Percentiles rank a stretch among this genome's conserved stretches.
Evolutionary conservation across 1,284 basidiomycete genomes (phyloP).

Genomic region (Trichosporon ovoides): DNA sequence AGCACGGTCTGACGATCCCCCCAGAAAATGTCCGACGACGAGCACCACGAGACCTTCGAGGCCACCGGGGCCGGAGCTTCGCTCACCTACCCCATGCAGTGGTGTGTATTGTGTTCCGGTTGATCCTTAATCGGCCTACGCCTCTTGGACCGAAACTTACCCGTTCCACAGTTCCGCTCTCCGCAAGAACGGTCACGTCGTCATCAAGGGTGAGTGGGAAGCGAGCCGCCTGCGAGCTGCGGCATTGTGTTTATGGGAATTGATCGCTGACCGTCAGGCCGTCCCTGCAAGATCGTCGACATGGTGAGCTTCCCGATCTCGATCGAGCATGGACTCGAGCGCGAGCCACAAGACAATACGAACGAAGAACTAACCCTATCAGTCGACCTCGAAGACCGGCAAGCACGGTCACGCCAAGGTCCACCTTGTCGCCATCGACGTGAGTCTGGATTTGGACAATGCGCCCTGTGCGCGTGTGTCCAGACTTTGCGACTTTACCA

Average conservation of each 20-base stretch:
- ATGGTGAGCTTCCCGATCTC: conserved; percentile 54
- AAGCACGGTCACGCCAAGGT: conserved; percentile 99
- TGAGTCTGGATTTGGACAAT: conserved; percentile 51
- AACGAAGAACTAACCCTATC: no score
- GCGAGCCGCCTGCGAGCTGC: no score
- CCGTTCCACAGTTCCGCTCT: conserved; percentile 97
- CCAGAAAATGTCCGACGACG: conserved; percentile 72
- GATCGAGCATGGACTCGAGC: no score
- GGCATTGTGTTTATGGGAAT: no score
- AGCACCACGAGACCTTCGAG: conserved; percentile 85
- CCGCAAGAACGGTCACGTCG: conserved; percentile 84
- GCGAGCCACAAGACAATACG: no score
- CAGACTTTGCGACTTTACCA: no score
- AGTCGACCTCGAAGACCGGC: conserved; percentile 80
- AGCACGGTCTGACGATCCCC: not conserved
- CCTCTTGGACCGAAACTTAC: conserved; percentile 18
- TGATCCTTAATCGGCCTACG: not conserved
- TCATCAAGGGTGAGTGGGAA: conserved; percentile 74
- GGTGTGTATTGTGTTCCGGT: not conserved
- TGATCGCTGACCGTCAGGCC: conserved; percentile 49
- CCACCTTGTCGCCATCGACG: conserved; percentile 93
- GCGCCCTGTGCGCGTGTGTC: not conserved
- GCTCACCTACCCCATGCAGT: conserved; percentile 58
- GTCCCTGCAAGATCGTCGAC: conserved; percentile 98
- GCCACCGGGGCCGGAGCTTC: conserved; percentile 66